Evolutionary conservation across 345 rosid species (phyloP), one percentile per base, ranked within the genome.

Genomic region (Arabis alpina): DNA sequence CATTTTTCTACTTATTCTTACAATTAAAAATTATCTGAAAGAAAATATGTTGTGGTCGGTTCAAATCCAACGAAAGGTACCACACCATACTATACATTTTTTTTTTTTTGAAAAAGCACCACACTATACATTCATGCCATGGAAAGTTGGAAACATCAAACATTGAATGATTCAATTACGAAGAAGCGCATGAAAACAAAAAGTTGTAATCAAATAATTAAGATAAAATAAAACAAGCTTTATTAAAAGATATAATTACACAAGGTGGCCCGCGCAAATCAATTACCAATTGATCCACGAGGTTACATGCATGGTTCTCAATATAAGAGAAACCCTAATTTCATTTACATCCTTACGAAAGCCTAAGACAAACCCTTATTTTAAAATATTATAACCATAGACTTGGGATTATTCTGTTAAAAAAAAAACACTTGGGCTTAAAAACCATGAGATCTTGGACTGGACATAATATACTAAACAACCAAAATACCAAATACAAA

Each of bases 281-380:
- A 59, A 66, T 55, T 23, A 52, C 61, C 14, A 51, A 60, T 74
- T 67, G 63, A 52, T 60, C 40, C 56, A 12, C 42, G 9, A 19
- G 71, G 25, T 64, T 37, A 64, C 76, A 72, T 63, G 63, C 64
- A 44, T 54, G 55, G 54, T 32, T 52, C 54, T 61, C 19, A 32
- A 12, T 51, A 25, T 34, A 39, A 71, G 70, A 54, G 54, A 65
- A 73, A 57, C 32, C 15, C 25, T 50, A 15, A 48, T 27, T 2
- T 12, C 2, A 8, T 43, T 11, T 23, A 3, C 30, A 10, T 50
- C 55, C 27, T 58, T 37, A 37, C 13, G 49, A 12, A 49, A 6
- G 50, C 43, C n/a, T 40, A 49, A 51, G 61, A 19, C 41, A 12
- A 51, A 19, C 53, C 59, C 54, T 49, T 73, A 57, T 49, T 50